Percentiles rank a stretch among this genome's conserved stretches.
phyloP scores from a whole-genome alignment of 2,329 filamentous ascomycete species.

The Lachnellula subtilissima region DNA sequence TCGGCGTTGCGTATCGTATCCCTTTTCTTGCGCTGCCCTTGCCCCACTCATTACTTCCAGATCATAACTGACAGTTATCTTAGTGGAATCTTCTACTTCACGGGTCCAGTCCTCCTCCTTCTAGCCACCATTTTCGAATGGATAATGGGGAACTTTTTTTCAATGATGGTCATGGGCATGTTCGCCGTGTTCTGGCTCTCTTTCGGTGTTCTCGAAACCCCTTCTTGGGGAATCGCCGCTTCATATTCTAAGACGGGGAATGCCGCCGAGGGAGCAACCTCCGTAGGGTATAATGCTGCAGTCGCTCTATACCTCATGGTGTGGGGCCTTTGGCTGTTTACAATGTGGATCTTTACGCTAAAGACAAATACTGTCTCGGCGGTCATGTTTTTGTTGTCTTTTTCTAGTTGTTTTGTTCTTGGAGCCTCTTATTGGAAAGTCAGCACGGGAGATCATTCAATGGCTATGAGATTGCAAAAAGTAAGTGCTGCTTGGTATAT shows the following conservation, averaged over 20 bases:
- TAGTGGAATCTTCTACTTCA: conserved; percentile 24
- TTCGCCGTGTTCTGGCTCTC: conserved; percentile 47
- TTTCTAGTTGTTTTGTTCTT: conserved; percentile 41
- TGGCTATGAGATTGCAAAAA: conserved; percentile 41
- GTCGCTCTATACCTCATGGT: conserved; percentile 47
- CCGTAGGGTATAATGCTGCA: conserved; percentile 43
- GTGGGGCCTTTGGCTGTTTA: conserved; percentile 49
- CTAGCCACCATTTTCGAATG: conserved; percentile 48
- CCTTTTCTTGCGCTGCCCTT: background rate
- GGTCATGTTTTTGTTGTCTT: conserved; percentile 44
- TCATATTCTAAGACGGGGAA: conserved; percentile 38
- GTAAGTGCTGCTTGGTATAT: conserved; percentile 26
- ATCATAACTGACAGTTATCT: background rate
- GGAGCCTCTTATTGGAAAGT: conserved; percentile 46
- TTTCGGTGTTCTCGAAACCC: conserved; percentile 47
- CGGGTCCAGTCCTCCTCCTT: conserved; percentile 42
- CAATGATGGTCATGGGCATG: conserved; percentile 49
- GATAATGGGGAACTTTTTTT: conserved; percentile 48
- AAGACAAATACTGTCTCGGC: conserved; percentile 48
- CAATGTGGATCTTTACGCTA: conserved; percentile 47
- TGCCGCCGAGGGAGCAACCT: conserved; percentile 40
- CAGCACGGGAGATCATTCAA: conserved; percentile 38
- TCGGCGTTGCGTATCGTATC: conserved; percentile 16
- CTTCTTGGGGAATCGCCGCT: conserved; percentile 41
- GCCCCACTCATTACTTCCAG: background rate